Conservation (phyloP, 257 asterid genomes). For the Scutellaria minor region DNA sequence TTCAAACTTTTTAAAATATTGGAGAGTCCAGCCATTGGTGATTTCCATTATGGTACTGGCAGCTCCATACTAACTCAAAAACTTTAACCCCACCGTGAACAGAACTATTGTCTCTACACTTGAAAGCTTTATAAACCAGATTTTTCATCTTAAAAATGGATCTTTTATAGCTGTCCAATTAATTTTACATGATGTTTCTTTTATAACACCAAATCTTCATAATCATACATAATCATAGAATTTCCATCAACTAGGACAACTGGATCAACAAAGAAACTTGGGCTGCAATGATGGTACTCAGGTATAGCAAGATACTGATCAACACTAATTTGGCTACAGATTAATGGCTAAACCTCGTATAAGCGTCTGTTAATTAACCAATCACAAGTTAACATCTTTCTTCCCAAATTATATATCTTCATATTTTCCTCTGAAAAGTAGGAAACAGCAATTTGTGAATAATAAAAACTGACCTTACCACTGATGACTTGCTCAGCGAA, state of each 20-base stretch:
- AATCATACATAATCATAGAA: neutral
- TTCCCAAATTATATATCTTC: neutral
- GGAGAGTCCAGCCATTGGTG: neutral
- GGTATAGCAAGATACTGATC: neutral
- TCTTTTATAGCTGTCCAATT: neutral
- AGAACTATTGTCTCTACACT: neutral
- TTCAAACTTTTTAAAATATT: too few species aligned
- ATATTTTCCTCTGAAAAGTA: neutral
- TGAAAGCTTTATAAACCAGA: neutral
- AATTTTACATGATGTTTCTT: neutral
- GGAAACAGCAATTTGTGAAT: neutral
- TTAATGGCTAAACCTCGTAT: neutral
- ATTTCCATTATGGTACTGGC: neutral
- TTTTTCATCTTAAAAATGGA: neutral
- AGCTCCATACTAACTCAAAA: constrained; percentile 13
- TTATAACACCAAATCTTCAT: constrained; percentile 15
- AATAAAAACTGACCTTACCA: constrained; percentile 78
- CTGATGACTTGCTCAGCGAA: constrained; percentile 87
- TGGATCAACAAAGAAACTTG: neutral
- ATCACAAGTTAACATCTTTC: neutral
- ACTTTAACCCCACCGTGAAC: constrained; percentile 6
- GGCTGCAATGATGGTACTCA: neutral
- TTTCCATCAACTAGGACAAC: neutral
- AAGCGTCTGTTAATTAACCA: constrained; percentile 13
- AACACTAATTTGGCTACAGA: neutral